Percentiles rank a stretch among this genome's conserved stretches.
Evolutionary conservation across 1,284 basidiomycete genomes (phyloP).

Genomic region (Fomitopsis schrenkii): DNA sequence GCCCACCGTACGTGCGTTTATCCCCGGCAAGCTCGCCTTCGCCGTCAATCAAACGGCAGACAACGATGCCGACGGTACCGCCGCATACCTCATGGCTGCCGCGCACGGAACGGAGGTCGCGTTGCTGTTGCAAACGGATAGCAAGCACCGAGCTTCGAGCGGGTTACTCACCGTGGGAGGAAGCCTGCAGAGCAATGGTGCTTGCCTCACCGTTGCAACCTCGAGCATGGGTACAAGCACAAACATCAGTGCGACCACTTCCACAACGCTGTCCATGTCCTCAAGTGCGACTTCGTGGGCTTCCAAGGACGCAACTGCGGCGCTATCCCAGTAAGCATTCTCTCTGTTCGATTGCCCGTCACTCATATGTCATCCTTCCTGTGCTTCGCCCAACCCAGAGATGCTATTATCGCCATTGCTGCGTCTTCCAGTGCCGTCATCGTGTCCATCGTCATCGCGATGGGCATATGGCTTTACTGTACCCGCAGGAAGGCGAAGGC

Average conservation of each 20-base stretch:
- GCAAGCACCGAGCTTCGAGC: slow-evolving; percentile 22
- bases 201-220: slow-evolving; percentile 22
- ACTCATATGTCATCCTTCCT: background rate
- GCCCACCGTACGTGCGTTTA: slow-evolving; percentile 42
- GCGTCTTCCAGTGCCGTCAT: slow-evolving; percentile 37
- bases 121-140: slow-evolving; percentile 32
- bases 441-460: slow-evolving; percentile 32
- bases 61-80: slow-evolving; percentile 25
- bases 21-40: slow-evolving; percentile 38
- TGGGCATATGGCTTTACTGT: slow-evolving; percentile 40
- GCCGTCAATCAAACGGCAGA: slow-evolving; percentile 32
- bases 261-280: slow-evolving; percentile 6
- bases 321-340: slow-evolving; percentile 19
- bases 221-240: background rate
- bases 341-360: background rate
- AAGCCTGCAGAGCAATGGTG: slow-evolving; percentile 20
- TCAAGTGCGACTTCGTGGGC: background rate
- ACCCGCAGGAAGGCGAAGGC: slow-evolving; percentile 30
- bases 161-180: slow-evolving; percentile 27
- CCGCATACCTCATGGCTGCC: slow-evolving; percentile 42
- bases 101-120: slow-evolving; percentile 35
- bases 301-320: slow-evolving; percentile 1
- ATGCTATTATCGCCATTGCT: slow-evolving; percentile 29
- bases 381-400: slow-evolving; percentile 4
- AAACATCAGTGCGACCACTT: background rate